Evolutionary conservation across 2,329 filamentous ascomycete genomes (phyloP), one percentile per base, ranked within the genome.

Genomic region (Exserohilum turcica): DNA sequence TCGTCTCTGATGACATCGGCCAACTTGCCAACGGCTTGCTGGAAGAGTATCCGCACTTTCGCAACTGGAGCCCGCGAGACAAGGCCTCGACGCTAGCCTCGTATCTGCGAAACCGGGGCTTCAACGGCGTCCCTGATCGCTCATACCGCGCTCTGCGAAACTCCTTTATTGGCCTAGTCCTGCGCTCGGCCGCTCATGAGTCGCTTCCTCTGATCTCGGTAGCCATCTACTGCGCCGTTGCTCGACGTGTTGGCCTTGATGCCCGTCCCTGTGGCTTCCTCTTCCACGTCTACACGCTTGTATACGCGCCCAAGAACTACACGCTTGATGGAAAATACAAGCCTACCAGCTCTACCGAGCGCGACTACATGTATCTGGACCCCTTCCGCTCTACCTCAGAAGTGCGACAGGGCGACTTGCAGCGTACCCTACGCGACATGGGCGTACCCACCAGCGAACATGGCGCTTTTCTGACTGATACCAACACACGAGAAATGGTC

Each of bases 121-220:
- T 96, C 60, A 85, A 84, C 1, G 92, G 92, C 38, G 82, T 91
- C 51, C 79, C 81, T n/a, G 77, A 85, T n/a, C 83, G 85, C 6
- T 84, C 88, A 48, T 97, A 94, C 70, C 86, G 91, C 63, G 87
- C 88, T 53, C 76, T 97, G 52, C 85, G 90, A 57, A 96, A 97
- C 74, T 95, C 90, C 64, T 90, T 96, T 64, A 86, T 99, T 50
- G 91, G 91, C 8, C 81, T 95, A 56, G 91, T 90, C 3, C 79
- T 97, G 37, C 86, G 85, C 31, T 86, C 89, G 43, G 77, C 83
- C 6, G 81, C 83, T 0, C 91, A 96, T 66, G 86, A 90, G 24
- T 93, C 92, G 1, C 80, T 97, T 7, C 94, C 93, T 1, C 81
- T 97, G 44, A 88, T 97, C 56, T 94, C 91, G 1, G 88, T 88